Evolutionary conservation across 306 rosid species (phyloP).

Genomic region (Vigna trinervia): DNA sequence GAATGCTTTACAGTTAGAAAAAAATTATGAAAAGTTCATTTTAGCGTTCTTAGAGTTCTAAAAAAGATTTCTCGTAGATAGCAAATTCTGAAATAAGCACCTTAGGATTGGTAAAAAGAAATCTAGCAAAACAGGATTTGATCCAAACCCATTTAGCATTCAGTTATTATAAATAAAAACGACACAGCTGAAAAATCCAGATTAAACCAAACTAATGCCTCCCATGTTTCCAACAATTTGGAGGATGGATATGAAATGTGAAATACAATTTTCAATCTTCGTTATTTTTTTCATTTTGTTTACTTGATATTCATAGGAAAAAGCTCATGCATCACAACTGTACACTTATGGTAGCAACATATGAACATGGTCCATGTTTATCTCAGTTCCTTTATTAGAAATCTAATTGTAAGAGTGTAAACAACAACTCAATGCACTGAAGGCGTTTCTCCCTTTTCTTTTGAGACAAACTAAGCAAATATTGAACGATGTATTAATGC

Average conservation of each 20-base stretch:
- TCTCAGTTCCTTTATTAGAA: not conserved
- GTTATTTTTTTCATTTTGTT: not conserved
- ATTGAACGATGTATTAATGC: conserved; percentile 1
- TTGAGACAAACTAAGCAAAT: not conserved
- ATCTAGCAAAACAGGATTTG: not conserved
- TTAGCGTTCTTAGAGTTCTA: too few relatives aligned
- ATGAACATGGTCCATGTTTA: not conserved
- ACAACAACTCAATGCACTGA: not conserved
- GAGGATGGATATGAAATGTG: too few relatives aligned
- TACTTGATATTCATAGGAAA: not conserved
- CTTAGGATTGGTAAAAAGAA: not conserved
- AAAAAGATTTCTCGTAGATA: too few relatives aligned
- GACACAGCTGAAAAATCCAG: conserved; percentile 1
- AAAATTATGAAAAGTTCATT: too few relatives aligned
- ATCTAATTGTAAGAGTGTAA: not conserved
- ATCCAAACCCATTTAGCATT: conserved; percentile 7
- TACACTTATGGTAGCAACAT: not conserved
- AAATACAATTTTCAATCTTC: not conserved
- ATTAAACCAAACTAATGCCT: conserved; percentile 8
- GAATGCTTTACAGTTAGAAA: not conserved
- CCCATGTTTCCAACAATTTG: not conserved
- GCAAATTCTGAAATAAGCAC: too few relatives aligned
- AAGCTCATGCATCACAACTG: not conserved
- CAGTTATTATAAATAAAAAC: conserved; percentile 19
- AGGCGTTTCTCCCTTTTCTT: not conserved